Evolutionary conservation across 352 stramenopile species (phyloP), one percentile per base, ranked within the genome.

Genomic region (Phytophthora macrochlamydospora): DNA sequence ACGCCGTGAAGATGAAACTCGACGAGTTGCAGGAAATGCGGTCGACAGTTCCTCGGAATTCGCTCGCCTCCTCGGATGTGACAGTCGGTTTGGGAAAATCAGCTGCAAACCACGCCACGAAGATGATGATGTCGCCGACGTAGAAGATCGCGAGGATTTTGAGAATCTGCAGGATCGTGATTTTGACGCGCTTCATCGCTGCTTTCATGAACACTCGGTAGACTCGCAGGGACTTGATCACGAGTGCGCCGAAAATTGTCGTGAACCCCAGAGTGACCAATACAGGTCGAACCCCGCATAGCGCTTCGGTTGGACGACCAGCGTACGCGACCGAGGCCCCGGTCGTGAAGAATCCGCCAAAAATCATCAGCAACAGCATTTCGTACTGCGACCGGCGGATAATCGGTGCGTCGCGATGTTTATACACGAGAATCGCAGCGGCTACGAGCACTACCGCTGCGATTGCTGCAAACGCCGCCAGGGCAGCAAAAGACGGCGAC

Each of bases 151-250:
- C 46, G 37, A 83, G 66, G 18, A 86, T 53, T 35, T 85, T 76
- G 57, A 86, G 59, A 45, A 80, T 81, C n/a, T 48, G 67, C 7
- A 60, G 50, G 2, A 74, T 18, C 24, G 75, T 78, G 18, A 89
- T 56, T 12, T 56, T 76, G 32, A 77, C 61, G 6, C 75, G 62
- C 49, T 86, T 90, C 65, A 88, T 71, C 5, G 72, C 56, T 3
- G 64, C 71, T 11, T 46, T 44, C 59, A 84, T 62, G 66, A 90
- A 89, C 2, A 90, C 68, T 4, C 79, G 73, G 57, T 90, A 90
- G 0, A 90, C 81, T 0, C 81, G 75, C 7, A 87, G 51, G 0
- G 74, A 86, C 43, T 88, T 88, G 5, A 83, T 71, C 12, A 85
- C 37, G 3, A 88, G 56, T 12, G 79, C 42, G 4, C 74, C 75